phyloP scores from a whole-genome alignment of 108 stramenopile species.

The Pseudonitzschia delicatissima region DNA sequence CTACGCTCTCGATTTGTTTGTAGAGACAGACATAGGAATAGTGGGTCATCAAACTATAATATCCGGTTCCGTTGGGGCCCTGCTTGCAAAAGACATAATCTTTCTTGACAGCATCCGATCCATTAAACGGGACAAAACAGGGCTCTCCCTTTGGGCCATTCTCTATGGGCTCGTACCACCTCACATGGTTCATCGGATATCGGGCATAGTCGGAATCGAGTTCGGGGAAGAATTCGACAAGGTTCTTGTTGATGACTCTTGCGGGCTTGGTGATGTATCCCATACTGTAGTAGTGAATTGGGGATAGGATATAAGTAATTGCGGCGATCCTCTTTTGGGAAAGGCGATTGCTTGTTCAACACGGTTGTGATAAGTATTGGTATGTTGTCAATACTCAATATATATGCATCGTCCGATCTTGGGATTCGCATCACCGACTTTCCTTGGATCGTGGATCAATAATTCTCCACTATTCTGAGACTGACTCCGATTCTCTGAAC shows the following conservation, averaged over 20 bases:
- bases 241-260: neutral
- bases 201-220: slow-evolving; percentile 7
- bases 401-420: too few species aligned
- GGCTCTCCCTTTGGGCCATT: slow-evolving; percentile 19
- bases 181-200: slow-evolving; percentile 13
- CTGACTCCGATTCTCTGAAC: too few species aligned
- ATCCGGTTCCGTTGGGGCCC: slow-evolving; percentile 3
- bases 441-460: too few species aligned
- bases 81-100: slow-evolving; percentile 10
- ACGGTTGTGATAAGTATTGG: neutral
- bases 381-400: too few species aligned
- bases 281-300: neutral
- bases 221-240: slow-evolving; percentile 14
- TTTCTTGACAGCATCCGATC: neutral
- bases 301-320: too few species aligned
- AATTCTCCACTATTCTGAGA: too few species aligned
- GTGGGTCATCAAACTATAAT: neutral
- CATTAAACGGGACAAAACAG: neutral
- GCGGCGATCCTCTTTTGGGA: neutral
- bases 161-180: slow-evolving; percentile 8
- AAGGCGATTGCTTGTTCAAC: neutral
- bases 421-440: too few species aligned
- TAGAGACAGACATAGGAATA: neutral
- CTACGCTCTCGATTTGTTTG: neutral
- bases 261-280: neutral